A percentile compares a stretch with the other conserved stretches of the same genome.
Conservation (phyloP, 2,329 filamentous ascomycete species). For the Fusarium protoensiforme region DNA sequence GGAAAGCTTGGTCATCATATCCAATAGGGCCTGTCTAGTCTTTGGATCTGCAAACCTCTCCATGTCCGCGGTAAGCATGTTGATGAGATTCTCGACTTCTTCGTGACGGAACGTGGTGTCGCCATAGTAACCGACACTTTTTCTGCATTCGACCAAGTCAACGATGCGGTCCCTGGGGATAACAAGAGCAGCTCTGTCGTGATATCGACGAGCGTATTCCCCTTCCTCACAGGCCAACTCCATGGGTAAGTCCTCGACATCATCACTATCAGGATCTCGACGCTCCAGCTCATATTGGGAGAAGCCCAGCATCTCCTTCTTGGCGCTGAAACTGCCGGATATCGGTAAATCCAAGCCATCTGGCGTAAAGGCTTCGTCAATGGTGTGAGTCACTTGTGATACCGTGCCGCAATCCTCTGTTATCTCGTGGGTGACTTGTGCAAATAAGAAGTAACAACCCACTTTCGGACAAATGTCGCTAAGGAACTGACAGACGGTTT, state of each 20-base stretch:
- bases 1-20: neutral
- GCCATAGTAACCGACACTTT: no score
- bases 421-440: constrained; percentile 10
- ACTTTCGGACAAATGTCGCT: neutral
- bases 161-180: constrained; percentile 5
- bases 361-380: constrained; percentile 6
- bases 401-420: neutral
- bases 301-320: constrained; percentile 18
- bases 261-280: constrained; percentile 1
- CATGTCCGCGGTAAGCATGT: neutral
- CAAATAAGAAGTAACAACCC: constrained; percentile 20
- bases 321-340: neutral
- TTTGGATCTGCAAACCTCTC: neutral
- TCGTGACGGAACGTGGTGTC: neutral
- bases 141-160: neutral
- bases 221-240: constrained; percentile 1
- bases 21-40: neutral
- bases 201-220: constrained; percentile 2
- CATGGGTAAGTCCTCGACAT: neutral
- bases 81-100: neutral
- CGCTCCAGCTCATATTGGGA: neutral
- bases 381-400: neutral
- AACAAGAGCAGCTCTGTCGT: constrained; percentile 11
- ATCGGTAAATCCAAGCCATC: constrained; percentile 2
- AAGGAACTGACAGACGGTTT: constrained; percentile 7